phyloP scores from a whole-genome alignment of 176 grass and related monocot species.

The Triticum aestivum region IWGSC_CS_RefSeq_v2.1 NC_057814.1:183520653-183521152 shows the following conservation, averaged over 20 bases:
- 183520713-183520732: slow-evolving; percentile 51
- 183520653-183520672: slow-evolving; percentile 58
- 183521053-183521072: slow-evolving; percentile 61
- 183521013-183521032: slow-evolving; percentile 43
- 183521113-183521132: background rate
- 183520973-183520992: slow-evolving; percentile 7
- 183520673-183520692: slow-evolving; percentile 15
- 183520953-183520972: background rate
- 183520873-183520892: slow-evolving; percentile 31
- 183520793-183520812: slow-evolving; percentile 13
- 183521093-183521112: slow-evolving; percentile 92
- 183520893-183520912: slow-evolving; percentile 40
- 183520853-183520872: slow-evolving; percentile 34
- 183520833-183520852: slow-evolving; percentile 38
- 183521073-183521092: slow-evolving; percentile 97
- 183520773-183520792: slow-evolving; percentile 26
- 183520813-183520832: slow-evolving; percentile 37
- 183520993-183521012: slow-evolving; percentile 13
- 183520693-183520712: slow-evolving; percentile 44
- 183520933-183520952: slow-evolving; percentile 67
- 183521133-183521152: background rate
- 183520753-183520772: slow-evolving; percentile 41
- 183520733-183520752: slow-evolving; percentile 41
- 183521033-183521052: slow-evolving; percentile 70
- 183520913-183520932: slow-evolving; percentile 46